Base-by-base conservation (phyloP, 148 eudicot species). In the Chenopodium album region DNA sequence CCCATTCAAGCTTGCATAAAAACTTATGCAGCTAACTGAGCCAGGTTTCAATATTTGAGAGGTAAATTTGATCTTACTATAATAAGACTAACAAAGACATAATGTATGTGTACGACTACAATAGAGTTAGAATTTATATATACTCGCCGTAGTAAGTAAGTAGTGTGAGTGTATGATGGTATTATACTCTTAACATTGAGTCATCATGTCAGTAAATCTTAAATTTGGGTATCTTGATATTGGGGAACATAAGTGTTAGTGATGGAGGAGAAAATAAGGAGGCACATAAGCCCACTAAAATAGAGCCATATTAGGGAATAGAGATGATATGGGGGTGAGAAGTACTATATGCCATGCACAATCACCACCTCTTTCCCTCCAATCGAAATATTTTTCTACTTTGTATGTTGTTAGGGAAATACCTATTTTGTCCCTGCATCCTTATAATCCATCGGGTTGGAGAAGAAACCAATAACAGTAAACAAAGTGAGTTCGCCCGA, bases 1-100 rank as follows among this genome's bases (percentile, higher is more conserved):
- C 91, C 92, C 98, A 91, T 92, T 41, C 32, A 22, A 22, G 52
- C 11, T 56, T 22, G 50, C 50, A 64, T 28, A 31, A 76, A 54
- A 56, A 17, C 44, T 29, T 76, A 1, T 44, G 56, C 23, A 3
- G 16, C 48, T 41, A 41, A 41, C 44, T 71, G 11, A 37, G 41
- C 71, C 22, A 16, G 22, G 66, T 26, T 5, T 32, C 26, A 71
- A 16, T 4, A 10, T 37, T 41, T 19, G 31, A 71, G 19, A 46
- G 44, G 50, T 17, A 19, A 41, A 23, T 75, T 28, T 75, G 64
- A 23, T 52, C 37, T 28, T 75, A 54, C 3, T 13, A 59, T 75
- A 31, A 29, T 23, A 52, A 0, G 28, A 26, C 9, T n/a, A 41
- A 22, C 16, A 71, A 3, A 32, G 8, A 41, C 16, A 44, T 20